phyloP scores from a whole-genome alignment of 805 yeast genomes.

The Teunomyces aglyptinius region DNA sequence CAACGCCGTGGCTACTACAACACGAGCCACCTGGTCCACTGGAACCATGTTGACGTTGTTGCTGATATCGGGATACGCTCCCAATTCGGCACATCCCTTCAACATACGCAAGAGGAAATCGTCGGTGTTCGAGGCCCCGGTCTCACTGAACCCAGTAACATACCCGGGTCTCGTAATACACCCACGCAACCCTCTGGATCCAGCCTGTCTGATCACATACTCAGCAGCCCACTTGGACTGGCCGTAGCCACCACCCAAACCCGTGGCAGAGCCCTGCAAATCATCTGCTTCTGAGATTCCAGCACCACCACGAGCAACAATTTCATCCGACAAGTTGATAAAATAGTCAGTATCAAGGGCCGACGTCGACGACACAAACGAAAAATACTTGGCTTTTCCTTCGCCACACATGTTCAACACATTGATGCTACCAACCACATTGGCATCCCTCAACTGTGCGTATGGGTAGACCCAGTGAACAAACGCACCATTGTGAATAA shows the following conservation, averaged over 20 bases:
- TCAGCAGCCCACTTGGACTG: constrained; percentile 99
- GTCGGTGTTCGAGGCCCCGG: constrained; percentile 93
- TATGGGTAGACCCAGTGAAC: constrained; percentile 99
- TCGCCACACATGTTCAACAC: constrained; percentile 72
- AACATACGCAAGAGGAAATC: constrained; percentile 92
- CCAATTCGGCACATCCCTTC: constrained; percentile 91
- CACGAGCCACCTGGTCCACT: constrained; percentile 96
- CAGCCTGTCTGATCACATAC: constrained; percentile 82
- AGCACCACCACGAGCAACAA: constrained; percentile 57
- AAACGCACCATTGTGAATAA: constrained; percentile 94
- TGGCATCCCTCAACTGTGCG: constrained; percentile 84
- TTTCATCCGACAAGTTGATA: constrained; percentile 70
- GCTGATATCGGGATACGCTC: constrained; percentile 77
- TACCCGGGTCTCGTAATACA: constrained; percentile 94
- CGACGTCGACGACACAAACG: constrained; percentile 95
- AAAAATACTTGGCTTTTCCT: constrained; percentile 82
- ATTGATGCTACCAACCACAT: constrained; percentile 84
- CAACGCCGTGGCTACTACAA: constrained; percentile 78
- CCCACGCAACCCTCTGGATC: constrained; percentile 82
- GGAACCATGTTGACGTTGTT: constrained; percentile 96
- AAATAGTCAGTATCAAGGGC: constrained; percentile 82
- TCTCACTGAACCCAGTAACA: constrained; percentile 78
- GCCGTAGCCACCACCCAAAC: constrained; percentile 92
- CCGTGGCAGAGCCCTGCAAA: constrained; percentile 74
- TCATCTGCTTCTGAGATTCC: constrained; percentile 86